Evolutionary conservation across 805 yeast species (phyloP).

Genomic region (Lipomyces spencermartinsiae): DNA sequence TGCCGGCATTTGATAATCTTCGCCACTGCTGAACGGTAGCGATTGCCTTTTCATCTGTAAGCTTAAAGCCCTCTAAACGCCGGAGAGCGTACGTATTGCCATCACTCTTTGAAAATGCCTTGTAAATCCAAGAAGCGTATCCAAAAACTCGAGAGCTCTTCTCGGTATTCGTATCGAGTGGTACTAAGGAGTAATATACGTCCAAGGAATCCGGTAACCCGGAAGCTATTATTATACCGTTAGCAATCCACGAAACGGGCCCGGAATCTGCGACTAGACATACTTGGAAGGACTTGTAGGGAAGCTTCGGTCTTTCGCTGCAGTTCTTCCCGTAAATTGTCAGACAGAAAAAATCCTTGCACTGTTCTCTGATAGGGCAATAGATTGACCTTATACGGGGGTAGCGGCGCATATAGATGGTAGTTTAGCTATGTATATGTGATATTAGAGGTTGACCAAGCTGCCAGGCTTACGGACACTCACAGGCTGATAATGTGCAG

Average conservation of each 20-base stretch:
- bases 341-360: slow-evolving; percentile 72
- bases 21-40: slow-evolving; percentile 72
- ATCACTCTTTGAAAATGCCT: slow-evolving; percentile 77
- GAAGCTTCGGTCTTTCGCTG: slow-evolving; percentile 81
- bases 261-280: slow-evolving; percentile 1
- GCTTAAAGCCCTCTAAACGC: slow-evolving; percentile 66
- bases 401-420: slow-evolving; percentile 88
- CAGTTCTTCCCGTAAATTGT: slow-evolving; percentile 71
- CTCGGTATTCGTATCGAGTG: slow-evolving; percentile 64
- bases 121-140: slow-evolving; percentile 68
- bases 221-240: slow-evolving; percentile 48
- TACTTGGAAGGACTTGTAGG: slow-evolving; percentile 62
- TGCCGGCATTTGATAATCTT: slow-evolving; percentile 57
- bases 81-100: slow-evolving; percentile 80
- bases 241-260: not conserved
- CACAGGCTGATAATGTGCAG: slow-evolving; percentile 39
- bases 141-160: slow-evolving; percentile 54
- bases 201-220: slow-evolving; percentile 78
- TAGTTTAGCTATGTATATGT: slow-evolving; percentile 58
- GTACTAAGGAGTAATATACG: slow-evolving; percentile 82
- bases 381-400: slow-evolving; percentile 71
- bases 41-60: slow-evolving; percentile 64
- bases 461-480: slow-evolving; percentile 8
- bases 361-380: slow-evolving; percentile 75
- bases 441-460: slow-evolving; percentile 1